A percentile compares a stretch with the other conserved stretches of the same genome.
Evolutionary conservation across 2,329 filamentous ascomycete genomes (phyloP).

Genomic region (Fusarium cicatricum): DNA sequence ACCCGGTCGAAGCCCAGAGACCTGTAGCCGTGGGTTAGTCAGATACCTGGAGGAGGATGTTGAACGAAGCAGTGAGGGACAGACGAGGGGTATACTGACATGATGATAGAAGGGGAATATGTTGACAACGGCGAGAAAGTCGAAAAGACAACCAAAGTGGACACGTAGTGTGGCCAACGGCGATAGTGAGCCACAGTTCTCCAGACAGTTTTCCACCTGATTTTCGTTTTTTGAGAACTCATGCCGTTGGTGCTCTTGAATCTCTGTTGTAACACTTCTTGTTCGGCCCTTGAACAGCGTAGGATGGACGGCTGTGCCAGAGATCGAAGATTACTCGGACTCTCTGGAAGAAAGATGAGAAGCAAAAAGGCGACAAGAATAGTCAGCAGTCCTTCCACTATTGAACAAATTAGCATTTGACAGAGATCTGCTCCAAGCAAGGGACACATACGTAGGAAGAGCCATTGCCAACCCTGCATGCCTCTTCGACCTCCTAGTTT

Average conservation of each 20-base stretch:
- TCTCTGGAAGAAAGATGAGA: background rate
- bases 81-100: constrained; percentile 6
- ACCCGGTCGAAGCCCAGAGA: constrained; percentile 55
- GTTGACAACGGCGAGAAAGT: constrained; percentile 25
- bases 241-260: background rate
- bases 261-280: background rate
- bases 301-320: background rate
- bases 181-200: constrained; percentile 17
- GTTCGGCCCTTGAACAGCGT: background rate
- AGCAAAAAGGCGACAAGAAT: background rate
- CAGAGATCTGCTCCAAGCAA: background rate
- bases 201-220: constrained; percentile 9
- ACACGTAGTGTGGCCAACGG: constrained; percentile 23
- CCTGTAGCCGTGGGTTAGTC: constrained; percentile 25
- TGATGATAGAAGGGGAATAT: constrained; percentile 23
- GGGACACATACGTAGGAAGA: constrained; percentile 53
- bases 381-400: background rate
- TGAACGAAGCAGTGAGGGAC: background rate
- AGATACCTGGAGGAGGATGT: too few relatives aligned
- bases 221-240: background rate
- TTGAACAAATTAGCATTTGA: background rate
- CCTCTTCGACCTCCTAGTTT: constrained; percentile 52
- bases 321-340: background rate
- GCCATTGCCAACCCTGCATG: constrained; percentile 59
- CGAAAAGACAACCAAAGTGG: constrained; percentile 21